Conservation (phyloP, 169 alveolate species). For the Theileria parva region DNA sequence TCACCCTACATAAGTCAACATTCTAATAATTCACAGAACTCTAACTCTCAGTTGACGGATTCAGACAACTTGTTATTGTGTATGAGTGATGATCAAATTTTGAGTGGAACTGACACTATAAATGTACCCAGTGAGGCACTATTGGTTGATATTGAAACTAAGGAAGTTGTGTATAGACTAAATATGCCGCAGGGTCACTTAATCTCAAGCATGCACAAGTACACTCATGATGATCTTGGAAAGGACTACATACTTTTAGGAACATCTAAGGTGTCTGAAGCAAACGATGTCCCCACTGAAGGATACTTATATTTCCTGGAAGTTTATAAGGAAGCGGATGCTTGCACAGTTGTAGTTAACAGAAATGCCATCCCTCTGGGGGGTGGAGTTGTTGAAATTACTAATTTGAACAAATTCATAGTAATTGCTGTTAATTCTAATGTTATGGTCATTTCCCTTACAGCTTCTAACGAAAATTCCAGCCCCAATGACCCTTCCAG, state of each 20-base stretch:
- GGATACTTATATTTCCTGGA: constrained; percentile 53
- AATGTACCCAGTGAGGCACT: constrained; percentile 17
- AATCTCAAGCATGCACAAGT: constrained; percentile 36
- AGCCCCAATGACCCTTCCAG: too few species aligned
- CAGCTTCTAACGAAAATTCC: too few species aligned
- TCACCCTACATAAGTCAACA: too few species aligned
- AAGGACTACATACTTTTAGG: constrained; percentile 46
- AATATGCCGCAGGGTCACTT: constrained; percentile 36
- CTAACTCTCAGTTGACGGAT: too few species aligned
- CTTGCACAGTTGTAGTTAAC: constrained; percentile 18
- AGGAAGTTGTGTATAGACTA: constrained; percentile 40
- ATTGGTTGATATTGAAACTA: constrained; percentile 29
- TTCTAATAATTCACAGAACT: too few species aligned
- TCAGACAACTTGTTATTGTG: neutral
- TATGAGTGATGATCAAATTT: neutral
- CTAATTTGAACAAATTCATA: constrained; percentile 6
- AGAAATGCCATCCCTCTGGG: constrained; percentile 28
- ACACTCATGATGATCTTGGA: constrained; percentile 20
- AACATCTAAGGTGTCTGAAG: constrained; percentile 34
- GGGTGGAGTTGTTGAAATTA: constrained; percentile 56
- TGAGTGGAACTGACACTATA: neutral
- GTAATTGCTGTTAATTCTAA: constrained; percentile 55
- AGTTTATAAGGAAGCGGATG: constrained; percentile 6
- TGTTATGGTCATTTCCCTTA: constrained; percentile 19
- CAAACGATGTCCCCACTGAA: constrained; percentile 42